phyloP scores from a whole-genome alignment of 495 filamentous ascomycete genomes.

The Talaromyces nanjingensis region DNA sequence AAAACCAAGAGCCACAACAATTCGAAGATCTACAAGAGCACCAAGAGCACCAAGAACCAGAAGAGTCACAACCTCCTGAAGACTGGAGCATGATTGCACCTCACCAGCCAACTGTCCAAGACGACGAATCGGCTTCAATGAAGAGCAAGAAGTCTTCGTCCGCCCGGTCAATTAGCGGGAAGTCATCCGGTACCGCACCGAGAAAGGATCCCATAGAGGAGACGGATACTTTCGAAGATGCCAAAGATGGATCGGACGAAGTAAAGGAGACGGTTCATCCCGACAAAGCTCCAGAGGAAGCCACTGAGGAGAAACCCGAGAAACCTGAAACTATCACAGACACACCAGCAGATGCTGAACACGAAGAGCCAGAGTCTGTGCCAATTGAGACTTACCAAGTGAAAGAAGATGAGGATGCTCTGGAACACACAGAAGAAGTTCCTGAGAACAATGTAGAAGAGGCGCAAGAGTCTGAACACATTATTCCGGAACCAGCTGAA shows the following conservation, averaged over 20 bases:
- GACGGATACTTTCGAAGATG: background rate
- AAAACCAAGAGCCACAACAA: no score
- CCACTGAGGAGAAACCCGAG: background rate
- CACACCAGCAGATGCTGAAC: background rate
- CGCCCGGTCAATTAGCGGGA: background rate
- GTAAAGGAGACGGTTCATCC: background rate
- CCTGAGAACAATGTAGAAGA: background rate
- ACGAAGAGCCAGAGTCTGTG: background rate
- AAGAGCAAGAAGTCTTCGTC: background rate
- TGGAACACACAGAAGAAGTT: background rate
- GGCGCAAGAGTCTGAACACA: background rate
- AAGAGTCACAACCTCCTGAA: background rate
- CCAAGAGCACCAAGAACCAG: constrained; percentile 11
- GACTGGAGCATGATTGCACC: constrained; percentile 1
- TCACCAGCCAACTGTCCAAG: background rate
- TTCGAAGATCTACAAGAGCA: background rate
- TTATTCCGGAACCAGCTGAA: background rate
- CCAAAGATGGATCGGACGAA: background rate
- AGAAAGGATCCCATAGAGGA: background rate
- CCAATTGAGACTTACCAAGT: background rate
- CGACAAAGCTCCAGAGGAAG: background rate
- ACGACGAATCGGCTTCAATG: background rate
- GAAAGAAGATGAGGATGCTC: background rate
- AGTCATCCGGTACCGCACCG: background rate
- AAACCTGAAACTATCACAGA: background rate